Evolutionary conservation across 768 basidiomycete genomes (phyloP), one percentile per base, ranked within the genome.

Genomic region (Bullera alba): DNA sequence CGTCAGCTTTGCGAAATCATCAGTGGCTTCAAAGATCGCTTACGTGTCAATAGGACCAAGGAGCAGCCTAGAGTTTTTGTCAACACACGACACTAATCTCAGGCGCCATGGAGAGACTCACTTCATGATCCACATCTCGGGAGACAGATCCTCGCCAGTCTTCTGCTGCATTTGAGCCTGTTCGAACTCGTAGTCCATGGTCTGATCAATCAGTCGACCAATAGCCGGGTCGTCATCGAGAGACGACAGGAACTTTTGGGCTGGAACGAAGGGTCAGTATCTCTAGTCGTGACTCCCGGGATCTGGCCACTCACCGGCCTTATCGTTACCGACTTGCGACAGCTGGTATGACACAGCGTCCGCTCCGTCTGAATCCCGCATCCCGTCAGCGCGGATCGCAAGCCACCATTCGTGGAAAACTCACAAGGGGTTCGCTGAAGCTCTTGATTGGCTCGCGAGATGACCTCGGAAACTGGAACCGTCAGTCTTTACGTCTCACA

Each of bases 141-240:
- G 73, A 5, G 65, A 59, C 1, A 74, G 56, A 27, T 69, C 62
- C 32, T 67, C 53, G 12, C 51, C 53, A 42, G 48, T 61, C 58
- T 70, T 70, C 21, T 63, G 50, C 56, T 54, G 55, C 62, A 72
- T 67, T 56, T 72, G 65, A 7, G 55, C 69, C 50, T 64, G 60
- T 50, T 71, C 63, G 27, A 58, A 44, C 48, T 69, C 70, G 43
- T 61, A 73, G 51, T 59, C 58, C 14, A 56, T 60, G 8, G 69
- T 72, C 28, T 61, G 65, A 53, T 76, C 75, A 45, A 76, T 65
- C 15, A 75, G 52, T 14, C 57, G 60, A 19, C 75, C 75, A 25
- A 76, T 62, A 17, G 53, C 32, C 2, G 70, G 71, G 54, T 76
- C 63, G 42, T 63, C 67, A 48, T 76, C 75, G 17, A 73, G 63